Base-by-base conservation (phyloP, 2,329 filamentous ascomycete genomes). In the Fusarium duplospermum region DNA sequence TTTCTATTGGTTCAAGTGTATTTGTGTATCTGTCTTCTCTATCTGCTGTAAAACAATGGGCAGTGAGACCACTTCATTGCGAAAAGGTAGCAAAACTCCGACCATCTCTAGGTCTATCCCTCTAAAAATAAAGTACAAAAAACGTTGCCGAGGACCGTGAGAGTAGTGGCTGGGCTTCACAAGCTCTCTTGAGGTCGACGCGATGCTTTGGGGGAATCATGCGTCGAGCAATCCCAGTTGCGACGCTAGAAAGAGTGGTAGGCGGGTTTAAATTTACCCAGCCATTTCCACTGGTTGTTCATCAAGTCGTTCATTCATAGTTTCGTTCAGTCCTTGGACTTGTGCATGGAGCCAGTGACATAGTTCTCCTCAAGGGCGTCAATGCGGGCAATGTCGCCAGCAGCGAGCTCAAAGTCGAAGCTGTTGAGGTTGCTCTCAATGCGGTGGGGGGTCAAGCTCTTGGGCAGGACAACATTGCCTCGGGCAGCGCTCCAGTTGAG, bases 291-390 rank as follows among this genome's bases (percentile, higher is more conserved):
- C 27, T 68, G 16, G 36, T 50, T 66, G 27, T 64, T 64, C 65
- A 22, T 71, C 33, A 67, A 71, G 18, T 62, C 66, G 24, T 69
- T 59, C 29, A 57, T 62, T 64, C 20, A 27, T 52, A 5, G 18
- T 36, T 20, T 67, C 71, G 63, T 75, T 82, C 68, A 84, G 75
- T 84, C 83, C 31, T 69, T 54, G 40, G 82, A 83, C 78, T 83
- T 83, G 79, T 84, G 83, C 80, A 84, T 83, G 71, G 77, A 81
- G 75, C 83, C 92, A 14, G 93, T 94, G 27, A 95, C 92, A 33
- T 95, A 86, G 80, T 91, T 89, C 83, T 95, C 93, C 79, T 94
- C 80, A 61, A 94, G 84, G 2, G 78, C 86, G 79, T 93, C 90
- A 86, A 95, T 86, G 33, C 65, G 84, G 76, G 87, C 82, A 85